Base-by-base conservation (phyloP, 2,329 filamentous ascomycete genomes). In the Verticillium zaregamsianum region DNA sequence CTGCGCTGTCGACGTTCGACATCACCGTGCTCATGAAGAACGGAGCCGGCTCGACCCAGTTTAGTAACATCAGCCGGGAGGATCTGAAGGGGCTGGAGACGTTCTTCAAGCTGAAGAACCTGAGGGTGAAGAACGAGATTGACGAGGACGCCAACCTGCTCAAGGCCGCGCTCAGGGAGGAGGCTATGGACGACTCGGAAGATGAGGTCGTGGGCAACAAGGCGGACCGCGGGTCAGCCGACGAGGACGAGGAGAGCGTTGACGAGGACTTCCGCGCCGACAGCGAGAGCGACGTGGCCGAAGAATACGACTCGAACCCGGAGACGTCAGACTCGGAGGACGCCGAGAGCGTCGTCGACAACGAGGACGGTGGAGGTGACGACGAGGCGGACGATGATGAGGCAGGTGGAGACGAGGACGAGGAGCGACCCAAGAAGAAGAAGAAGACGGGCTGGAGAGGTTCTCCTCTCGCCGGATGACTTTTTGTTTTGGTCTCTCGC, bases 1-100 rank as follows among this genome's bases (percentile, higher is more conserved):
- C 94, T 59, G 92, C 95, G 58, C 90, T 94, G 67, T 91, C 95
- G 62, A 99, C 95, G 2, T 99, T 99, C 72, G 95, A 99, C 75
- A 97, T 99, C 69, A 95, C 93, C 0, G 91, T 99, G 62, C 89
- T 89, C 61, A 85, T 97, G 80, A 98, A 97, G 83, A 87, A 83
- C 68, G 91, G 91, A n/a, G 84, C 86, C 59, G 90, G 91, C 62
- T 93, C 96, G 71, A 92, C 93, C 69, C 93, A 97, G 72, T 99
- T 99, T 80, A 97, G 93, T 79, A 99, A 99, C 81, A 99, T 99
- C 76, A 99, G 97, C 75, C 90, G 94, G 69, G 95, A 99, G 80
- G 95, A 99, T 74, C 92, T 98, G 76, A 91, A 95, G 78, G 91
- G 92, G 7, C 86, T 99, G n/a, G 95, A 99, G 76, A 89, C 90